phyloP scores from a whole-genome alignment of 2,329 filamentous ascomycete species.

The Blastomyces emzantsi region DNA sequence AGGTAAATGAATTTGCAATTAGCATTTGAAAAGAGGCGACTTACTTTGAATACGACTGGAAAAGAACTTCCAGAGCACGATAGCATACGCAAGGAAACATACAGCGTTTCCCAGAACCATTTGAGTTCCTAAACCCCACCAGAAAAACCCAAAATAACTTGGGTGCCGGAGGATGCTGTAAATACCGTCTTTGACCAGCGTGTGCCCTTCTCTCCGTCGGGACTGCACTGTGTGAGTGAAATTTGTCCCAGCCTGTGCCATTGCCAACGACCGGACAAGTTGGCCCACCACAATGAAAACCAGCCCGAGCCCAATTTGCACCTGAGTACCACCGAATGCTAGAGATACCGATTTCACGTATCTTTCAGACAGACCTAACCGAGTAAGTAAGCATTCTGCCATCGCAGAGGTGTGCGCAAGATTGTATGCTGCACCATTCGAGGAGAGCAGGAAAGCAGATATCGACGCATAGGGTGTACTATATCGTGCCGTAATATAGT shows the following conservation, averaged over 20 bases:
- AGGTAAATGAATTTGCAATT: constrained; percentile 7
- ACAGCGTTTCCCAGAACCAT: constrained; percentile 75
- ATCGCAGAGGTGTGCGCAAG: constrained; percentile 70
- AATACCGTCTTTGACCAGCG: constrained; percentile 72
- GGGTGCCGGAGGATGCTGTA: constrained; percentile 74
- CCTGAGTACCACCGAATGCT: constrained; percentile 28
- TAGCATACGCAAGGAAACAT: constrained; percentile 63
- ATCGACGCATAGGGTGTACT: constrained; percentile 67
- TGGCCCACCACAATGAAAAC: constrained; percentile 62
- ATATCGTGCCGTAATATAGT: constrained; percentile 76
- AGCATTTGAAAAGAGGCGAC: constrained; percentile 24
- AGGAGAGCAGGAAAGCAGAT: constrained; percentile 70
- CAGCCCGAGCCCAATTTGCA: constrained; percentile 49
- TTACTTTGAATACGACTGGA: constrained; percentile 55
- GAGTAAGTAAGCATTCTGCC: constrained; percentile 54
- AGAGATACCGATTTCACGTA: constrained; percentile 38
- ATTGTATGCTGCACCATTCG: constrained; percentile 77
- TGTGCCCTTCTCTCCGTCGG: constrained; percentile 59
- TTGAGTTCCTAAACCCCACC: constrained; percentile 95
- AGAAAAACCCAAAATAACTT: constrained; percentile 96
- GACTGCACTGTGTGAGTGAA: constrained; percentile 85
- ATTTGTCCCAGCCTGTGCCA: constrained; percentile 78
- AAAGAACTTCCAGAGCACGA: constrained; percentile 83
- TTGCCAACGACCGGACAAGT: constrained; percentile 65
- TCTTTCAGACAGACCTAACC: constrained; percentile 29